Conservation (phyloP, 2,329 filamentous ascomycete species). For the Endocalyx cinctus region DNA sequence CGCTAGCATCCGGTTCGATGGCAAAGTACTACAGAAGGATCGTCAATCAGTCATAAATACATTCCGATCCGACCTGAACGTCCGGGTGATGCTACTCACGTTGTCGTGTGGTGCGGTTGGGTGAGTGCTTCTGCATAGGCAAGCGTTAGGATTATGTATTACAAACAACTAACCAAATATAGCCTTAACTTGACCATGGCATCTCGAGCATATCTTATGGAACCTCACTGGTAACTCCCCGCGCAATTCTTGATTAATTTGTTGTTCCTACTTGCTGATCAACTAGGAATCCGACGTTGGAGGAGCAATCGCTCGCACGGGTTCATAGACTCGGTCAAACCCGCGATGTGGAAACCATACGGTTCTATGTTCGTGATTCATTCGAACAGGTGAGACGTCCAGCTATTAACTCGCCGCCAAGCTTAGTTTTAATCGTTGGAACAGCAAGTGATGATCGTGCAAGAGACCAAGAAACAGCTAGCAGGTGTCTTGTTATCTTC, state of each 20-base stretch:
- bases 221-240: conserved; percentile 46
- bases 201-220: conserved; percentile 43
- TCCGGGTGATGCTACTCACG: conserved; percentile 43
- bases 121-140: conserved; percentile 32
- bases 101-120: conserved; percentile 49
- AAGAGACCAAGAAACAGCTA: neutral
- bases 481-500: neutral
- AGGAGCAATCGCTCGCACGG: conserved; percentile 39
- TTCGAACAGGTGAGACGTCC: conserved; percentile 31
- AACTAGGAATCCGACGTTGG: conserved; percentile 36
- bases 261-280: neutral
- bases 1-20: conserved; percentile 39
- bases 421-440: too few relatives aligned
- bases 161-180: neutral
- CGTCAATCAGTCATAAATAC: conserved; percentile 34
- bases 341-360: conserved; percentile 31
- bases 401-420: neutral
- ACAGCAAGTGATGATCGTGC: neutral
- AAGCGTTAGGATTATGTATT: neutral
- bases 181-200: conserved; percentile 44
- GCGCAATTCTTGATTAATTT: neutral
- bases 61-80: conserved; percentile 32
- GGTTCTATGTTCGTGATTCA: conserved; percentile 31
- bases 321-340: conserved; percentile 33
- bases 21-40: conserved; percentile 37